Conservation (phyloP, 2,329 filamentous ascomycete species). For the Mycocentrospora acerina region DNA sequence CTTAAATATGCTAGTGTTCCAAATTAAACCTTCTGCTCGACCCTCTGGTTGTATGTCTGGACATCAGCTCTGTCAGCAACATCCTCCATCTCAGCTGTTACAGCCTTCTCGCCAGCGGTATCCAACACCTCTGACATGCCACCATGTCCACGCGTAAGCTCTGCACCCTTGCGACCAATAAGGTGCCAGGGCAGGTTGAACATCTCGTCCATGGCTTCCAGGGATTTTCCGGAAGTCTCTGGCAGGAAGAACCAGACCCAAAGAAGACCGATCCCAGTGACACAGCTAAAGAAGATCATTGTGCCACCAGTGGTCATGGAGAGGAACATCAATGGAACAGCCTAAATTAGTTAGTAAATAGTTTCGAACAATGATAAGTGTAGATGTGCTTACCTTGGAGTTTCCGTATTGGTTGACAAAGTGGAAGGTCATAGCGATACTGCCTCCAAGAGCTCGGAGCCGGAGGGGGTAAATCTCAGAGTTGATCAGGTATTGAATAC, state of each 20-base stretch:
- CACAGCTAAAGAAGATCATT: constrained; percentile 72
- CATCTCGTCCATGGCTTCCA: constrained; percentile 71
- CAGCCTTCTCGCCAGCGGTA: constrained; percentile 35
- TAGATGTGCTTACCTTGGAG: constrained; percentile 53
- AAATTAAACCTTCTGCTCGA: constrained; percentile 22
- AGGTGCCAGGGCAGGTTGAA: constrained; percentile 74
- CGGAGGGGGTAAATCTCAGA: constrained; percentile 76
- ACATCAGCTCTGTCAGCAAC: constrained; percentile 3
- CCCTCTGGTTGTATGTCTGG: constrained; percentile 13
- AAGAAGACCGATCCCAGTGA: constrained; percentile 66
- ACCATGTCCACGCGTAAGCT: constrained; percentile 34
- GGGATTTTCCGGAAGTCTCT: constrained; percentile 64
- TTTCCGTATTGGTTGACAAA: constrained; percentile 80
- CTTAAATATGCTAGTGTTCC: too few species aligned
- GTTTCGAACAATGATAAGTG: neutral
- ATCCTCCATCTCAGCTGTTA: constrained; percentile 29
- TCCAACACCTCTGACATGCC: constrained; percentile 38
- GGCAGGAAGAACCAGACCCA: constrained; percentile 76
- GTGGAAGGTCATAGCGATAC: constrained; percentile 74
- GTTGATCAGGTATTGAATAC: constrained; percentile 76
- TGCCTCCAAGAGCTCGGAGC: constrained; percentile 70
- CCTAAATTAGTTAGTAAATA: constrained; percentile 10
- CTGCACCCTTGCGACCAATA: constrained; percentile 58
- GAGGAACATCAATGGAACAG: constrained; percentile 75
- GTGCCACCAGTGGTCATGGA: constrained; percentile 63